phyloP scores from a whole-genome alignment of 345 rosid species.

The Aethionema arabicum region DNA sequence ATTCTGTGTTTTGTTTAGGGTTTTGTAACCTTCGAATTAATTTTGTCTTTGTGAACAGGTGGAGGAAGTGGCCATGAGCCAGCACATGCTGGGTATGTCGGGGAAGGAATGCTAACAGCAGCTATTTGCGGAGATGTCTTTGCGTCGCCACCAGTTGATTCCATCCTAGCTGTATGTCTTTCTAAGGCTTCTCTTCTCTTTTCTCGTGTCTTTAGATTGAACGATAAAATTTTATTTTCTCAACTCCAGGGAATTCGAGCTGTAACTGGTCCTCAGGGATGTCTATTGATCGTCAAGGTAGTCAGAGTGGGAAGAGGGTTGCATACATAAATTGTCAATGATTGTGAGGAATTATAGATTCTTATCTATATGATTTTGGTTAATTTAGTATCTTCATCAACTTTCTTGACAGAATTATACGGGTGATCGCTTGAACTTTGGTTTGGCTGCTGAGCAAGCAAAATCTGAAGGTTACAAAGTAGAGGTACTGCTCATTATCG shows the following conservation, averaged over 20 bases:
- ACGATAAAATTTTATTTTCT: constrained; percentile 10
- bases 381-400: constrained; percentile 27
- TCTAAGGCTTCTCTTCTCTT: background rate
- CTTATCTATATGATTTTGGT: constrained; percentile 17
- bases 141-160: constrained; percentile 90
- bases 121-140: constrained; percentile 96
- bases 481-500: constrained; percentile 53
- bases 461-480: constrained; percentile 95
- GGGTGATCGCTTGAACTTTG: constrained; percentile 94
- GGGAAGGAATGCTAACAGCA: constrained; percentile 99
- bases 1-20: background rate
- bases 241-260: constrained; percentile 85
- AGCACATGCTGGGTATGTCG: constrained; percentile 96
- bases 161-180: constrained; percentile 81
- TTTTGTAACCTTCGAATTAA: constrained; percentile 9
- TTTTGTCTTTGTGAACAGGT: constrained; percentile 45
- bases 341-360: background rate
- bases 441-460: constrained; percentile 99
- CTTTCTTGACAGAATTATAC: constrained; percentile 77
- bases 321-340: background rate
- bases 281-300: constrained; percentile 93
- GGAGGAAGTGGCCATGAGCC: constrained; percentile 99
- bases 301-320: constrained; percentile 5
- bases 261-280: constrained; percentile 96
- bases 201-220: constrained; percentile 2